phyloP scores from a whole-genome alignment of 176 grass and related monocot genomes.

The Juncus inflexus region DNA sequence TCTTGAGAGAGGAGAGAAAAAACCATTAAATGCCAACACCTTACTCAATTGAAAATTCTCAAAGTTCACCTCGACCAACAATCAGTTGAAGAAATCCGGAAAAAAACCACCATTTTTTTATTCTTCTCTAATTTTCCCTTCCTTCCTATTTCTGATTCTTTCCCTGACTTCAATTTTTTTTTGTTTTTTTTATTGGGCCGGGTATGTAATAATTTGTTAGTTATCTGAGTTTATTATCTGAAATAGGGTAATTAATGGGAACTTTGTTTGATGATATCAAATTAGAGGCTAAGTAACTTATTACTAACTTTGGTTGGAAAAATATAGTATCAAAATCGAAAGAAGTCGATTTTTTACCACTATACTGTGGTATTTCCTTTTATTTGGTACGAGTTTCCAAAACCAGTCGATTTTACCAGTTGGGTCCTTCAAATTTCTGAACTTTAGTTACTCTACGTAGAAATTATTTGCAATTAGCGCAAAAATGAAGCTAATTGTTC shows the following conservation, averaged over 20 bases:
- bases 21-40: conserved; percentile 15
- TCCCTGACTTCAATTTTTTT: conserved; percentile 1
- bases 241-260: neutral
- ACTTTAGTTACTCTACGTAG: neutral
- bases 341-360: neutral
- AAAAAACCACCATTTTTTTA: conserved; percentile 8
- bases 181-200: neutral
- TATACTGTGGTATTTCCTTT: conserved; percentile 1
- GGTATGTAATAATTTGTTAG: neutral
- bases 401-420: neutral
- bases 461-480: conserved; percentile 6
- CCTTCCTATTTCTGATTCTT: neutral
- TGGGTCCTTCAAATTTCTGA: neutral
- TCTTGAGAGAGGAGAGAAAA: neutral
- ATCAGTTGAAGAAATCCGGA: neutral
- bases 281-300: conserved; percentile 3
- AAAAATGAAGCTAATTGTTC: conserved; percentile 72
- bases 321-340: neutral
- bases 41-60: conserved; percentile 1
- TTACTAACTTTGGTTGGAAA: neutral
- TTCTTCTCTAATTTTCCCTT: neutral
- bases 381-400: no score
- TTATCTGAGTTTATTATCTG: neutral
- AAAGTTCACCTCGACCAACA: neutral
- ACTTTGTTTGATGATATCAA: neutral